These are phyloP conservation scores for Aegilops bicornis DNA, from an alignment of 176 grass and related monocot species.

Conservation along the genomic window DNA sequence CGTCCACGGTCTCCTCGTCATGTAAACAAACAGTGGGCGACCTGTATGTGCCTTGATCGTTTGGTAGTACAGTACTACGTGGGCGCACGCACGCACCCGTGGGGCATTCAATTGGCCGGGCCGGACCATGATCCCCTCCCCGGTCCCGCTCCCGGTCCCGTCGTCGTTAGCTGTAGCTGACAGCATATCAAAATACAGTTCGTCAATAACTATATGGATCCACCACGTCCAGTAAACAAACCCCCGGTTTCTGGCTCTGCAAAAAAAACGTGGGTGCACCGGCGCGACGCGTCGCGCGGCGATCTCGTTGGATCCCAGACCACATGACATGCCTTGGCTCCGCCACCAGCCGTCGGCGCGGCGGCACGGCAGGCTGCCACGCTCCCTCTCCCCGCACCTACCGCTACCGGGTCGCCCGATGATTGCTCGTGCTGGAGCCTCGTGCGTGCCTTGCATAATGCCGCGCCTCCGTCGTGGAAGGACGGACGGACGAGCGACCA, in stretches of 20 bases:
- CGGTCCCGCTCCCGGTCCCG: background rate
- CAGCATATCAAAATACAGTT: background rate
- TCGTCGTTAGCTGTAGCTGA: background rate
- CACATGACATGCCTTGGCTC: background rate
- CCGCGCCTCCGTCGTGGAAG: background rate
- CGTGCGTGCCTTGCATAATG: background rate
- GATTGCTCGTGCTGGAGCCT: conserved; percentile 5
- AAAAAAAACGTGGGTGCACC: conserved; percentile 13
- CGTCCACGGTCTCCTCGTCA: background rate
- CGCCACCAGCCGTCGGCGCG: background rate
- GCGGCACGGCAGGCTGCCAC: background rate
- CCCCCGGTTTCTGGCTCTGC: no score
- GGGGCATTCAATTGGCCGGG: background rate
- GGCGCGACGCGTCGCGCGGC: background rate
- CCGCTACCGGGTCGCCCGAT: background rate
- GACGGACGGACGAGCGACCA: background rate
- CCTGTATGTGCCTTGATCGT: background rate
- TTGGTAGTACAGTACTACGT: background rate
- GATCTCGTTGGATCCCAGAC: background rate
- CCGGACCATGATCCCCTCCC: background rate
- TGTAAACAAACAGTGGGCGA: background rate
- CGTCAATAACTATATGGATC: background rate
- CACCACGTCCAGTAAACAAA: background rate
- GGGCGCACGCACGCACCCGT: background rate
- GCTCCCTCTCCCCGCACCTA: background rate